Percentiles rank a stretch among this genome's conserved stretches.
phyloP scores from a whole-genome alignment of 2,329 filamentous ascomycete species.

The Cytospora leucostoma region DNA sequence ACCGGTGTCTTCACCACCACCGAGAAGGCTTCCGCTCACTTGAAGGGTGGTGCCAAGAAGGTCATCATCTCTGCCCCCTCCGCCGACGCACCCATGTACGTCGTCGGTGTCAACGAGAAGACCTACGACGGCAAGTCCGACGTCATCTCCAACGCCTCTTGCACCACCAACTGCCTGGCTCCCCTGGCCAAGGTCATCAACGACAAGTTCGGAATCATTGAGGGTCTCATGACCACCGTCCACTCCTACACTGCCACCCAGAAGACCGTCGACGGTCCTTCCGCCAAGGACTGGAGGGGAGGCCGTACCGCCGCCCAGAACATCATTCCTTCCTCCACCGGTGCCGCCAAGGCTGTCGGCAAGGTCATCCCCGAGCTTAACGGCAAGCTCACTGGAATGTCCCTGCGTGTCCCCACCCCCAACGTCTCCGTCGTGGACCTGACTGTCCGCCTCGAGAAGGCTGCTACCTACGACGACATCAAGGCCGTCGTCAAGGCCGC shows the following conservation, averaged over 20 bases:
- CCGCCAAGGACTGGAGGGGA: constrained; percentile 98
- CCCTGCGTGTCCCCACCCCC: constrained; percentile 97
- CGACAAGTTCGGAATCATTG: constrained; percentile 96
- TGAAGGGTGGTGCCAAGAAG: constrained; percentile 98
- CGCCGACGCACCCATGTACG: constrained; percentile 98
- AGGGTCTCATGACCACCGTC: constrained; percentile 99
- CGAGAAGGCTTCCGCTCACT: constrained; percentile 91
- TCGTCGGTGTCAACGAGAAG: constrained; percentile 98
- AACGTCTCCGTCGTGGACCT: constrained; percentile 99
- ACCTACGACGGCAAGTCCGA: constrained; percentile 86
- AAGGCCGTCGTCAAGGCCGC: constrained; percentile 89
- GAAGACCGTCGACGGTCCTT: constrained; percentile 98
- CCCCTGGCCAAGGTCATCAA: constrained; percentile 99
- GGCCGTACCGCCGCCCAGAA: constrained; percentile 98
- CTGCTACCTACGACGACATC: constrained; percentile 85
- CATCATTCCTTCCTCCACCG: constrained; percentile 99
- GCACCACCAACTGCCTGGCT: constrained; percentile 99
- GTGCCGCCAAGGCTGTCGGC: constrained; percentile 99
- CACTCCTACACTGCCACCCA: constrained; percentile 99
- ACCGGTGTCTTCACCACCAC: constrained; percentile 99
- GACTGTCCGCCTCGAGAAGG: constrained; percentile 92
- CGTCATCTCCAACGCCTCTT: constrained; percentile 98
- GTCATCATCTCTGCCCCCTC: constrained; percentile 91
- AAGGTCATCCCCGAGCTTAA: constrained; percentile 98
- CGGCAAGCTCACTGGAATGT: constrained; percentile 99